Base-by-base conservation (phyloP, 192 early-diverging fungal genomes). In the Linnemannia exigua region DNA sequence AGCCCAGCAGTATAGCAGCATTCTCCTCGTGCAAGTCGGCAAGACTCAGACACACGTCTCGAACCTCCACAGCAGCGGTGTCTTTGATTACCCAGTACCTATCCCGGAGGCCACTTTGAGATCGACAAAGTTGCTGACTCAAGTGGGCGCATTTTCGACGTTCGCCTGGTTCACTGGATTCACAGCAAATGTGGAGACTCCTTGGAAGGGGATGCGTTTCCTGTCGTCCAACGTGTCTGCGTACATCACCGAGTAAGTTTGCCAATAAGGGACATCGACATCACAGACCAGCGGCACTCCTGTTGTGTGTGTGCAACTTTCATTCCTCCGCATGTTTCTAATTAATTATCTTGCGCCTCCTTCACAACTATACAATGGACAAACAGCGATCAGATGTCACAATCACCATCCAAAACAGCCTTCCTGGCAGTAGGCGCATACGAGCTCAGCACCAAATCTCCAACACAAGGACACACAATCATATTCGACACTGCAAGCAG, bases 401-500 rank as follows among this genome's bases (percentile, higher is more conserved):
- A 63, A 25, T 14, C n/a, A 31, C 82, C 82, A 4, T 72, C 77
- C 28, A 31, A 37, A 0, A 76, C 52, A 8, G 77, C 82, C 12
- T 48, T 86, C 14, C 14, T 80, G 19, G 31, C 58, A 25, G 75
- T 86, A 9, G 84, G 84, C n/a, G 50, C 84, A 8, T 86, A 73
- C 48, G 61, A 76, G 11, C 31, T 77, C 14, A 67, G 70, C 12
- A 22, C 74, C 48, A 80, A 79, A 33, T 77, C 84, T 4, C 74
- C 84, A 1, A 75, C 78, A 7, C 77, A 79, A 52, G 84, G 84
- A 37, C 74, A 77, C 20, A 48, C 72, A 12, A 25, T 86, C 17
- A 70, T 86, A 15, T 86, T 86, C 74, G 84, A 86, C 37, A 48
- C 25, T 22, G 51, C 15, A 9, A 75, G 75, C 22, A 37, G 74